Percentiles rank a stretch among this genome's conserved stretches.
Evolutionary conservation across 2,329 filamentous ascomycete species (phyloP).

Genomic region (Bertia moriformis): DNA sequence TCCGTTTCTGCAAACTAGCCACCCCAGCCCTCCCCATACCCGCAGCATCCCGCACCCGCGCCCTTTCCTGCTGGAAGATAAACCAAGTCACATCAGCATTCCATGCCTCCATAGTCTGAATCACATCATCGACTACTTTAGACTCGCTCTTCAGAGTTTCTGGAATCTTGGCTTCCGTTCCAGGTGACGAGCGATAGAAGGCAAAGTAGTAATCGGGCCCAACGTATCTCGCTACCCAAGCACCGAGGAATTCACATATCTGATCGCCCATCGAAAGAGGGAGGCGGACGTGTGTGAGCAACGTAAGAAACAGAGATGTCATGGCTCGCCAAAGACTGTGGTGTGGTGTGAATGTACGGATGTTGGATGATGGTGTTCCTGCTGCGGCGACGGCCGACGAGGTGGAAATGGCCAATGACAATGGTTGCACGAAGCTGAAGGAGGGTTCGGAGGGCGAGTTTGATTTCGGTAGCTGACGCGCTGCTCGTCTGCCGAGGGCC

Average conservation of each 20-base stretch:
- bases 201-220: constrained; percentile 16
- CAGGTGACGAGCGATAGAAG: background rate
- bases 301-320: constrained; percentile 17
- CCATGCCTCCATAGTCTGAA: constrained; percentile 22
- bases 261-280: constrained; percentile 20
- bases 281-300: constrained; percentile 20
- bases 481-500: background rate
- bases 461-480: constrained; percentile 3
- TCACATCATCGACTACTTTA: constrained; percentile 12
- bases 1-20: no score
- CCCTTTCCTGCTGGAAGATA: constrained; percentile 13
- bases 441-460: background rate
- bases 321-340: constrained; percentile 21
- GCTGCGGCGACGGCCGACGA: background rate
- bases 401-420: background rate
- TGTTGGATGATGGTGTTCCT: constrained; percentile 7
- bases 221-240: constrained; percentile 17
- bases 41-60: background rate
- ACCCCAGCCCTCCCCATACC: no score
- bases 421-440: background rate
- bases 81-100: constrained; percentile 24
- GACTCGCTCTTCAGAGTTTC: constrained; percentile 3
- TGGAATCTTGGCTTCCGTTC: background rate
- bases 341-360: constrained; percentile 18
- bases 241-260: constrained; percentile 19